Base-by-base conservation (phyloP, 768 basidiomycete species). In the Xanthoconium purpureum region DNA sequence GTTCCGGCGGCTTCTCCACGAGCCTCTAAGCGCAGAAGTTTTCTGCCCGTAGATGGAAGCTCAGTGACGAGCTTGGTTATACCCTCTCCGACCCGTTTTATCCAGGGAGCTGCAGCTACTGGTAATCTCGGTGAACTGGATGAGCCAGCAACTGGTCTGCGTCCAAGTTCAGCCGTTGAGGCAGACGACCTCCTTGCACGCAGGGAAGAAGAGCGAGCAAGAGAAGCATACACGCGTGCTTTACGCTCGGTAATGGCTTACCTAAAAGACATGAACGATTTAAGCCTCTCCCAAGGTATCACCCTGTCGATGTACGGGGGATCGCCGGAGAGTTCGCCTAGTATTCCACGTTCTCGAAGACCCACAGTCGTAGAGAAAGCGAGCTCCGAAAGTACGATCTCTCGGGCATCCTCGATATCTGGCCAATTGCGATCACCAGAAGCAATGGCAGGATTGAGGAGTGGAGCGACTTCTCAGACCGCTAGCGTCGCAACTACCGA, bases 211-310 rank as follows among this genome's bases (percentile, higher is more conserved):
- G 88, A 89, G 57, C 78, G 84, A 33, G 81, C 78, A 17, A 79
- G 84, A 32, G 89, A 91, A 65, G 79, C 84, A 32, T 88, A 88
- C 68, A 85, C 83, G 64, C 81, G 89, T 43, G 94, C 92, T 33
- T 78, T 99, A 50, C 84, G 91, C 53, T 89, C 91, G 11, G 84
- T 99, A 17, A 95, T 98, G 89, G 92, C 94, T 8, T 99, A 98
- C 72, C 80, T 99, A 18, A 85, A 86, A 64, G 97, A 99, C 65
- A 88, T 99, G 84, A 89, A 94, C 66, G 97, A 99, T 66, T 78
- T 99, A 32, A 87, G 86, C 17, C 71, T 85, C 61, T 81, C 85
- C 18, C 88, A 87, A 65, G 67, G 74, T 15, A 77, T 79, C 55
- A 71, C 79, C 12, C 58, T 83, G 63, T 84, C 84, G 54, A 75